These are phyloP conservation scores for Cladosporium sp. DNA, from an alignment of 2,329 filamentous ascomycete species.

Conservation along the genomic window DNA sequence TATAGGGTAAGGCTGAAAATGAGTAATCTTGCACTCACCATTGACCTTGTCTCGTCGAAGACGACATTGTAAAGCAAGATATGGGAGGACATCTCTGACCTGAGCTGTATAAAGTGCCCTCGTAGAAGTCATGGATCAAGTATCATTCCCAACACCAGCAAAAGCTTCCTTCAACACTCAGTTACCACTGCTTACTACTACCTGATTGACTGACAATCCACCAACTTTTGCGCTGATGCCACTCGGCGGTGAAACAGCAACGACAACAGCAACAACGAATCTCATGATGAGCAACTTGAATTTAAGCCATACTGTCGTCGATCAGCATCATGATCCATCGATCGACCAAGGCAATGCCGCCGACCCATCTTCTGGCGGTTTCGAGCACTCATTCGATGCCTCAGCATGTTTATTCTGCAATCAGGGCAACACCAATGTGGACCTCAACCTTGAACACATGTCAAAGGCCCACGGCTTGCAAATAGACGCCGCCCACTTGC, in stretches of 20 bases:
- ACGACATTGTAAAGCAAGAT: too few species aligned
- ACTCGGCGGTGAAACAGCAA: background rate
- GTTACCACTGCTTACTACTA: too few species aligned
- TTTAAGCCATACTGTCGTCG: background rate
- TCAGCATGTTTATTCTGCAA: slow-evolving; percentile 38
- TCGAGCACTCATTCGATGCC: background rate
- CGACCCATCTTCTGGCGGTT: background rate
- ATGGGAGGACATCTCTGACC: too few species aligned
- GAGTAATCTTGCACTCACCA: too few species aligned
- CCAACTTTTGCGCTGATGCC: too few species aligned
- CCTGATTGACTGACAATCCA: too few species aligned
- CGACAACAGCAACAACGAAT: background rate
- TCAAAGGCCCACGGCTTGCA: slow-evolving; percentile 44
- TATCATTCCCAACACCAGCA: too few species aligned
- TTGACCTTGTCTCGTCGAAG: too few species aligned
- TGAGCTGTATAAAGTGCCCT: too few species aligned
- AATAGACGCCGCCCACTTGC: slow-evolving; percentile 33
- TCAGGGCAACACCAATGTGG: slow-evolving; percentile 26
- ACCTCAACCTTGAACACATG: slow-evolving; percentile 47
- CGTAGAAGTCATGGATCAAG: too few species aligned
- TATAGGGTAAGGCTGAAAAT: too few species aligned
- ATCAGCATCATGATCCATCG: background rate
- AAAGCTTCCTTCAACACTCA: too few species aligned
- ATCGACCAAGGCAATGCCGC: background rate
- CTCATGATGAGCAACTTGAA: background rate